Percentiles rank a stretch among this genome's conserved stretches.
Conservation (phyloP, 83 land plant species). For the Picea abies region DNA sequence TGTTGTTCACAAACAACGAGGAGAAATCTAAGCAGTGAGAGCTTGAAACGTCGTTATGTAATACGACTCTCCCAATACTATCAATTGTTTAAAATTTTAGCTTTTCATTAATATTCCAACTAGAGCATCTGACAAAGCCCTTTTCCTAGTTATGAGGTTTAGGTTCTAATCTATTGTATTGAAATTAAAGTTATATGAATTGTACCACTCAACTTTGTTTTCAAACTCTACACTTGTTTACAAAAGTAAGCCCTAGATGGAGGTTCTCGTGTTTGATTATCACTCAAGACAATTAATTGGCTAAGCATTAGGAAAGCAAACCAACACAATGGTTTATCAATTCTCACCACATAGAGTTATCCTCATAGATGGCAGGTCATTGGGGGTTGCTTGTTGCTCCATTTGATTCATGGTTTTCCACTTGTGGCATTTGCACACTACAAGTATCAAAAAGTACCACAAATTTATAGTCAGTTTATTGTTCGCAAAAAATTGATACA, state of each 20-base stretch:
- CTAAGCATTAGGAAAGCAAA: background rate
- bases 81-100: background rate
- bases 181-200: background rate
- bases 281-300: background rate
- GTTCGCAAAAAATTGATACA: background rate
- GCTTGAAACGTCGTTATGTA: background rate
- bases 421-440: conserved; percentile 27
- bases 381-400: conserved; percentile 38
- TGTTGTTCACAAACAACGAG: background rate
- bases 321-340: no score
- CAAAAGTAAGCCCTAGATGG: background rate
- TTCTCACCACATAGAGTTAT: conserved; percentile 13
- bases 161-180: background rate
- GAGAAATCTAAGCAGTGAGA: background rate
- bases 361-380: conserved; percentile 23
- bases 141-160: background rate
- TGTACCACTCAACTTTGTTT: background rate
- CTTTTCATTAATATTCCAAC: background rate
- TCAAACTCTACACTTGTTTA: background rate
- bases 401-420: conserved; percentile 34
- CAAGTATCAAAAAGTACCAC: conserved; percentile 17
- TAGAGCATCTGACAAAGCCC: background rate
- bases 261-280: background rate
- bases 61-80: background rate
- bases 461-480: background rate